Base-by-base conservation (phyloP, 1,139 yeast species). In the Hyphopichia buzzinii region DNA sequence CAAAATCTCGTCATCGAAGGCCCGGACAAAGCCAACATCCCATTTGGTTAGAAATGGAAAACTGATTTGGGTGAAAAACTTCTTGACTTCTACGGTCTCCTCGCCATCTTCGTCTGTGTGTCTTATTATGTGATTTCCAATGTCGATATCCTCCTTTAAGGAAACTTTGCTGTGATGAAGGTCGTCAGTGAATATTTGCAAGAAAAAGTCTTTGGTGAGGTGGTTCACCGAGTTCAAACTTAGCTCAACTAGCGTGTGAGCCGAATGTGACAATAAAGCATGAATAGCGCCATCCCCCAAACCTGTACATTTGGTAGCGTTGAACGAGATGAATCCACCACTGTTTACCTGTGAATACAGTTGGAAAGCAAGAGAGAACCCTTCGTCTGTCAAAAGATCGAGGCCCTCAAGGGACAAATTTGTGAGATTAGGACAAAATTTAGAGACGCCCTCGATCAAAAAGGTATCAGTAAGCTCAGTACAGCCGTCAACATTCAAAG, bases 11-110 rank as follows among this genome's bases (percentile, higher is more conserved):
- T 88, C 85, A 55, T 86, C 87, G 4, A 86, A 74, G 15, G 79
- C 67, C 34, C 94, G 66, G 2, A 87, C 87, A 62, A 89, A 89
- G 1, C 96, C 92, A 11, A 79, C 51, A 55, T 89, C 92, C 21
- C 84, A 52, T 17, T 77, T 72, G 0, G 87, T 77, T 36, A 89
- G 60, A 27, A 79, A 66, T 0, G 86, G 86, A 14, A 69, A 52
- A 3, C 46, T 33, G 3, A 64, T 40, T 27, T 55, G 52, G 3
- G 48, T 36, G 33, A 40, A 64, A 34, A 44, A 58, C n/a, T 35
- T 35, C 13, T 24, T 29, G n/a, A 24, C 19, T 3, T 31, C 24
- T 8, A 27, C 33, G 5, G 39, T 35, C 3, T 41, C 47, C 7
- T 44, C 43, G 4, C 25, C 33, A 21, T 27, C n/a, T 10, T 39